Conservation (phyloP, 2,329 filamentous ascomycete genomes). For the Colletotrichum zoysiae region DNA sequence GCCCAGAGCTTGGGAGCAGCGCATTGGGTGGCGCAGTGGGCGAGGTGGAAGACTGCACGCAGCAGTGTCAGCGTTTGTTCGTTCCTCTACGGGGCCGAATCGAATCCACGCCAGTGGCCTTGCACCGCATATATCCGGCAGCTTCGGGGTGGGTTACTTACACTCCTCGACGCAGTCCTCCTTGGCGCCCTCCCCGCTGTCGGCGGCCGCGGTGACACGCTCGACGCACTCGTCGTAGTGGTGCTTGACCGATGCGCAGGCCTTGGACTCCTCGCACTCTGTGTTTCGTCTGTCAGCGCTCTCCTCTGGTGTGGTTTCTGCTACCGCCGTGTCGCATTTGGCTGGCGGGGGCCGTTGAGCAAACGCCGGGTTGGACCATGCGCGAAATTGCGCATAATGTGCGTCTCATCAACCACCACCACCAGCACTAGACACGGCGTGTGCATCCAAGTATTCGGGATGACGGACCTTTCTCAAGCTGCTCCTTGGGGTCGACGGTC, state of each 20-base stretch:
- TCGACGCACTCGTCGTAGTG: conserved; percentile 99
- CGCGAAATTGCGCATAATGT: conserved; percentile 28
- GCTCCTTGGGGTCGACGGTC: conserved; percentile 86
- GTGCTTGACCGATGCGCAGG: conserved; percentile 92
- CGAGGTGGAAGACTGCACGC: conserved; percentile 93
- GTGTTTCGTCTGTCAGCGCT: conserved; percentile 46
- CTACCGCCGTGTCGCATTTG: not conserved
- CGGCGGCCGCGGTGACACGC: conserved; percentile 78
- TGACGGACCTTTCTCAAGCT: conserved; percentile 89
- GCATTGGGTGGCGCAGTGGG: conserved; percentile 93
- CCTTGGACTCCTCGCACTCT: conserved; percentile 91
- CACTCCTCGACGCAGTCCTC: conserved; percentile 99
- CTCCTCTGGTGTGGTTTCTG: not conserved
- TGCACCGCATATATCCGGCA: not conserved
- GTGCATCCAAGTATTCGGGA: conserved; percentile 8
- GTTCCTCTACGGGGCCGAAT: not conserved
- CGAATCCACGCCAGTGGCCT: not conserved
- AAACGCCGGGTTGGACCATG: not conserved
- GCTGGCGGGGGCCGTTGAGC: conserved; percentile 2
- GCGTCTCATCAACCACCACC: conserved; percentile 23
- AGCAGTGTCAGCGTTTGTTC: not conserved
- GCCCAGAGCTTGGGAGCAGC: conserved; percentile 97
- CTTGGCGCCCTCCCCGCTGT: conserved; percentile 78
- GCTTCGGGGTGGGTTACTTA: conserved; percentile 65
- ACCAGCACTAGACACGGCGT: conserved; percentile 4